Base-by-base conservation (phyloP, 1,284 basidiomycete species). In the Cutaneotrichosporon arboriforme region DNA sequence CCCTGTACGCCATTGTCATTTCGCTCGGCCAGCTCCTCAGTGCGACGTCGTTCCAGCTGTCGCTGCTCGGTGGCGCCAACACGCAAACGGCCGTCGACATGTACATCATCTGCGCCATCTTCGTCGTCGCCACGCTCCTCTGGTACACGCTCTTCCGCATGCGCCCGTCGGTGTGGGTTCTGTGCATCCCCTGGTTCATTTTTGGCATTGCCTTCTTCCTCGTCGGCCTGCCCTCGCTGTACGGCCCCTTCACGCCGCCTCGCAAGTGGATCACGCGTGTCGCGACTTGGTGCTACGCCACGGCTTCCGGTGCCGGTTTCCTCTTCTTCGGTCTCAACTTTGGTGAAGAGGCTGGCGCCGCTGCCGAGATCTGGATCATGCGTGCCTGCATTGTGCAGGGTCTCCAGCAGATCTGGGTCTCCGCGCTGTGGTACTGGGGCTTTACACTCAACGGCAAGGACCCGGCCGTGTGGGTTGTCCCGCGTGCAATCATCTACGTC, bases 351-450 rank as follows among this genome's bases (percentile, higher is more conserved):
- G 90, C 90, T 31, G 88, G 90, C 66, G 89, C 90, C 50, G 88
- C 89, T 1, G 91, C 90, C 2, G 89, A 94, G 72, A 83, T 91
- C 14, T 94, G 90, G 90, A 87, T 85, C 41, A 74, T 89, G 59
- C 83, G 90, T 50, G 90, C 90, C 20, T 91, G 88, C 71, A 77
- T 92, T 58, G 90, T 94, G 1, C 90, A 93, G 74, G 90, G 90
- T 43, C 86, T 89, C 8, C 90, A 93, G 66, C 90, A 93, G 74
- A 83, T 93, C 40, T 92, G 90, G 90, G 69, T 92, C 10, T 87
- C 90, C 2, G 90, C 88, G 8, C 77, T 94, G 36, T 94, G 90
- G 90, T 94, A 89, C 69, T 94, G 90, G 90, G 90, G 90, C 62
- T 83, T 86, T 73, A 81, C 83, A 46, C 78, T 94, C 56, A 86